Evolutionary conservation across 345 rosid species (phyloP), one percentile per base, ranked within the genome.

Genomic region (Aethionema arabicum): DNA sequence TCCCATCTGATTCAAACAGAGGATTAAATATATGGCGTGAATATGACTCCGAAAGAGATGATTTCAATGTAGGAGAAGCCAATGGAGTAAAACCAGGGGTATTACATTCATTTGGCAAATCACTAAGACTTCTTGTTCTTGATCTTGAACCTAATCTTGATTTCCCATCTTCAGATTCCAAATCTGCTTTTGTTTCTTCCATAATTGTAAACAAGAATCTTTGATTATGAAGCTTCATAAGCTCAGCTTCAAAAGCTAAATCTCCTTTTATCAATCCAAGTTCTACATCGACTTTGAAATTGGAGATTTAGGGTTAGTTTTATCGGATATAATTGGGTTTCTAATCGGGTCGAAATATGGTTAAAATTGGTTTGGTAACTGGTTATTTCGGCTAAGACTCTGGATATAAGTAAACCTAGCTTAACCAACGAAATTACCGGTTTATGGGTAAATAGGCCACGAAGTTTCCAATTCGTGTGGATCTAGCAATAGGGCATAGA

Each of bases 191-290:
- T 0, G 96, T 83, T 77, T 93, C 99, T 59, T 93, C 99, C 14
- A 85, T 87, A 76, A 93, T 93, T 52, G 99, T 85, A 92, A 85
- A 93, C 44, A 93, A 83, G 48, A 93, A 83, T 71, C 99, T 84
- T 3, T 95, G 98, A 68, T 90, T 90, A 67, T 93, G 96, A 36
- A 93, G 78, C 77, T 91, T 90, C 90, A 85, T 93, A 45, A 93
- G 90, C 80, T 93, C 99, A 45, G 90, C 74, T 33, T 90, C 92
- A 42, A 72, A 72, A 8, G 76, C 84, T 46, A 69, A 66, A 33
- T 77, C 76, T 62, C 74, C 73, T 74, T 83, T 86, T 81, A 76
- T 61, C 37, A 74, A 35, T 8, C 92, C 96, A 16, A 79, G 60
- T 50, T 85, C 96, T 27, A 72, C 76, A 74, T 85, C 95, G n/a